Base-by-base conservation (phyloP, 345 rosid species). In the Lagerstroemia speciosa region DNA sequence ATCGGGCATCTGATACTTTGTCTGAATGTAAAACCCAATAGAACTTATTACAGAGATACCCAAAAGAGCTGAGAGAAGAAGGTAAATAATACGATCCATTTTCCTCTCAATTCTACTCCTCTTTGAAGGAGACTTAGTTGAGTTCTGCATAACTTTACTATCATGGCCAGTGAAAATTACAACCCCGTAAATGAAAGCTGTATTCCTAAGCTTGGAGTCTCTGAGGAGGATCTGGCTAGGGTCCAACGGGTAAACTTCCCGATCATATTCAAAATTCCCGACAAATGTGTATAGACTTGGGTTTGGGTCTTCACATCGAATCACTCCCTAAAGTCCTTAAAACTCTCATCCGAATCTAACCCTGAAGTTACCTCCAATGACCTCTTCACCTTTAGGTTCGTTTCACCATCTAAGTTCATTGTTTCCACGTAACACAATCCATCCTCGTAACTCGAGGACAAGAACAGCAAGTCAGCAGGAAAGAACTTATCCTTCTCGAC, bases 401-500 rank as follows among this genome's bases (percentile, higher is more conserved):
- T 95, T 77, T 95, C 99, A 19, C 99, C 99, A 67, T 95, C 99
- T 65, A 95, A 84, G 75, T 95, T 95, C 99, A 95, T 95, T 50
- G 99, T 95, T 87, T 95, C 99, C 63, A 95, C 99, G 68, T 92
- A 95, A 72, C 98, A 92, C 70, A 95, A 86, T 74, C 99, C 99
- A 69, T 92, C 99, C 53, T 90, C 99, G 45, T 90, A 95, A 80
- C 92, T 84, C 0, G 97, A 86, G n/a, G 99, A 87, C 85, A 95
- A 76, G 36, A 95, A 85, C 64, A 92, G 89, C 79, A 95, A 77
- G 82, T 95, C 99, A 36, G 98, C 92, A 0, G 99, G 98, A 66
- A 95, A 95, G 78, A 92, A 95, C 74, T 88, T 89, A 78, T 95
- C 97, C 68, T 95, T 95, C 78, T 95, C 92, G 57, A 92, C 94